phyloP scores from a whole-genome alignment of 2,329 filamentous ascomycete genomes.

The Capronia epimyces region DNA sequence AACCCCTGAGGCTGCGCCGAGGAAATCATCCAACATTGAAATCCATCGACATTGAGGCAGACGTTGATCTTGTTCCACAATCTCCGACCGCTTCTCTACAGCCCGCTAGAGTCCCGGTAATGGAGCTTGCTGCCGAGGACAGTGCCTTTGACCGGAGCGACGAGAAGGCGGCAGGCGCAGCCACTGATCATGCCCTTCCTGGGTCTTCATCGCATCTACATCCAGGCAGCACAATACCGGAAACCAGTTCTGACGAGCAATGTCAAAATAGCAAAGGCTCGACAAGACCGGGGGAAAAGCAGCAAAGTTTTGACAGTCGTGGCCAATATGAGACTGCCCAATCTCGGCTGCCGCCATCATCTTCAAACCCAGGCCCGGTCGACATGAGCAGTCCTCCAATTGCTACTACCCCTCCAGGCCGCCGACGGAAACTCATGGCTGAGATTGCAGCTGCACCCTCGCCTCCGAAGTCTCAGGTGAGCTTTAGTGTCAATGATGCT shows the following conservation, averaged over 20 bases:
- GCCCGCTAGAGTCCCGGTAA: background rate
- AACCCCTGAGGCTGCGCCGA: conserved; percentile 3
- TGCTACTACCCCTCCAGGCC: conserved; percentile 13
- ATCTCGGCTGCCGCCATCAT: conserved; percentile 12
- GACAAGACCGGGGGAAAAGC: background rate
- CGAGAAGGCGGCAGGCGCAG: background rate
- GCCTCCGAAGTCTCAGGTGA: conserved; percentile 18
- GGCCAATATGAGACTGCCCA: conserved; percentile 23
- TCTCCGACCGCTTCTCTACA: conserved; percentile 12
- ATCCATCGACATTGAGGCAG: conserved; percentile 6
- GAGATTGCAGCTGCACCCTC: conserved; percentile 24
- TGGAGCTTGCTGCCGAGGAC: background rate
- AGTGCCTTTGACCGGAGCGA: background rate
- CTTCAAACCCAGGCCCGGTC: background rate
- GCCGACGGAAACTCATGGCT: conserved; percentile 20
- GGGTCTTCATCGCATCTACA: conserved; percentile 1
- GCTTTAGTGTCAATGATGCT: conserved; percentile 18
- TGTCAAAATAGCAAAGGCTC: background rate
- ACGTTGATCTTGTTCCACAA: conserved; percentile 25
- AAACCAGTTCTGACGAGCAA: conserved; percentile 22
- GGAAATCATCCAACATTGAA: conserved; percentile 4
- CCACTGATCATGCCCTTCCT: background rate
- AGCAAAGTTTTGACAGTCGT: conserved; percentile 1
- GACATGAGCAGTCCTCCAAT: conserved; percentile 18
- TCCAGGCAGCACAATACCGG: conserved; percentile 18